Evolutionary conservation across 176 grass and related monocot species (phyloP).

Genomic region (Oryza rufipogon): DNA sequence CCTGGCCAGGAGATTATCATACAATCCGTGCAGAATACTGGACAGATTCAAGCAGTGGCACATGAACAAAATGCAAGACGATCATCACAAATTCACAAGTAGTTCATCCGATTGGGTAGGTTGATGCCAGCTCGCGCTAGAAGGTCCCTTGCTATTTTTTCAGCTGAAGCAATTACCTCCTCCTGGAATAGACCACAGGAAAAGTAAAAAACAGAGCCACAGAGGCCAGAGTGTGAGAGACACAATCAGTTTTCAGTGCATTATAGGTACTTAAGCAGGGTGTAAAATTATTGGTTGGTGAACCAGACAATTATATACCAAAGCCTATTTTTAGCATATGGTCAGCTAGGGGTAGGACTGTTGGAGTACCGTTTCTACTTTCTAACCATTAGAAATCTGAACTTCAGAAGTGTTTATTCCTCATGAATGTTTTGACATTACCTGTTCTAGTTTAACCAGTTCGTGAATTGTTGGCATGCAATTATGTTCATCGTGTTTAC

Average conservation of each 20-base stretch:
- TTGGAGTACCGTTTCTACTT: not conserved
- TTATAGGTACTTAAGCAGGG: not conserved
- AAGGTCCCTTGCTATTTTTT: slow-evolving; percentile 36
- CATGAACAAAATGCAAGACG: not conserved
- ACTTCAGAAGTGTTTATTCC: not conserved
- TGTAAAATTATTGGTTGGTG: not conserved
- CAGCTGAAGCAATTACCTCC: slow-evolving; percentile 41
- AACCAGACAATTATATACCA: not conserved
- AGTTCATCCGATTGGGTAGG: slow-evolving; percentile 49
- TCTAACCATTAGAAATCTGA: not conserved
- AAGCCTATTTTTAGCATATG: not conserved
- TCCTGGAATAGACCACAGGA: slow-evolving; percentile 28
- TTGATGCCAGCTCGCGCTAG: slow-evolving; percentile 42
- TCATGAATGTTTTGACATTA: not conserved
- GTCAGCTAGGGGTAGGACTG: not conserved
- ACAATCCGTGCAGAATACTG: no score
- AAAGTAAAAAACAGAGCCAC: not conserved
- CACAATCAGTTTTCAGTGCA: not conserved
- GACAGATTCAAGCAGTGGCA: no score
- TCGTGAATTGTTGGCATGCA: not conserved
- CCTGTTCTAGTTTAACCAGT: not conserved
- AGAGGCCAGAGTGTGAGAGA: no score
- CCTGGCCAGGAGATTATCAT: not conserved
- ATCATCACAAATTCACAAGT: slow-evolving; percentile 37
- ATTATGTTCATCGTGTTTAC: not conserved